Conservation (phyloP, 495 filamentous ascomycete species). For the Diplogelasinospora grovesii region DNA sequence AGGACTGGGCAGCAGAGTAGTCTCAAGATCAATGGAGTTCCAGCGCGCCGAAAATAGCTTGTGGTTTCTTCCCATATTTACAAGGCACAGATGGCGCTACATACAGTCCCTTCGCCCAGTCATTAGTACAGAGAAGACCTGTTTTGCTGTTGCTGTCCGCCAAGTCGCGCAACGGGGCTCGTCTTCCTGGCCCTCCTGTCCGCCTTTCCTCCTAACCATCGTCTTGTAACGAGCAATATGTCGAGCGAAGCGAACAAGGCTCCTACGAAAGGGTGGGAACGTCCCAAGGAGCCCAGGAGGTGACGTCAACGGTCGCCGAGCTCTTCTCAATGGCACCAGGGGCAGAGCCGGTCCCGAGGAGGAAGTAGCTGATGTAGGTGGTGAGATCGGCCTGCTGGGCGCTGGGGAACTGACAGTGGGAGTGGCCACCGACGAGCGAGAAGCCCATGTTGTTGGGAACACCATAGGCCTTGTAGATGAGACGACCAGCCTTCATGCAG, state of each 20-base stretch:
- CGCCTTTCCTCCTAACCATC: too few relatives aligned
- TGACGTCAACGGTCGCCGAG: constrained; percentile 25
- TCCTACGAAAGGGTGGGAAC: constrained; percentile 31
- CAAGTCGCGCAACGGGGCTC: too few relatives aligned
- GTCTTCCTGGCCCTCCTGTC: too few relatives aligned
- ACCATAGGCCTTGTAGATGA: constrained; percentile 47
- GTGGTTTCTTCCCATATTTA: constrained; percentile 11
- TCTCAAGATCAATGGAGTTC: not conserved
- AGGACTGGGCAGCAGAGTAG: not conserved
- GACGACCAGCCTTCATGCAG: constrained; percentile 48
- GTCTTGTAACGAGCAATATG: too few relatives aligned
- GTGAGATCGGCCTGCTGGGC: constrained; percentile 39
- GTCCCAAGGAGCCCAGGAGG: constrained; percentile 37
- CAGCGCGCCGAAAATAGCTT: not conserved
- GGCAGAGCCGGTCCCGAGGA: constrained; percentile 19
- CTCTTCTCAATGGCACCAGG: constrained; percentile 37
- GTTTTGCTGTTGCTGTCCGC: too few relatives aligned
- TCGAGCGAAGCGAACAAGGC: too few relatives aligned
- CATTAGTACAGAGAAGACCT: constrained; percentile 6
- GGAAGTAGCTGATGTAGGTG: constrained; percentile 46
- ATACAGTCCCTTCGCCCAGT: constrained; percentile 1
- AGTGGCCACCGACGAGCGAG: constrained; percentile 46
- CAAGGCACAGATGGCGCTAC: constrained; percentile 7
- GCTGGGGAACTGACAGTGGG: constrained; percentile 51
- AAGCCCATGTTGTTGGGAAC: constrained; percentile 48